phyloP scores from a whole-genome alignment of 1,284 basidiomycete species.

The Meira nashicola region DNA sequence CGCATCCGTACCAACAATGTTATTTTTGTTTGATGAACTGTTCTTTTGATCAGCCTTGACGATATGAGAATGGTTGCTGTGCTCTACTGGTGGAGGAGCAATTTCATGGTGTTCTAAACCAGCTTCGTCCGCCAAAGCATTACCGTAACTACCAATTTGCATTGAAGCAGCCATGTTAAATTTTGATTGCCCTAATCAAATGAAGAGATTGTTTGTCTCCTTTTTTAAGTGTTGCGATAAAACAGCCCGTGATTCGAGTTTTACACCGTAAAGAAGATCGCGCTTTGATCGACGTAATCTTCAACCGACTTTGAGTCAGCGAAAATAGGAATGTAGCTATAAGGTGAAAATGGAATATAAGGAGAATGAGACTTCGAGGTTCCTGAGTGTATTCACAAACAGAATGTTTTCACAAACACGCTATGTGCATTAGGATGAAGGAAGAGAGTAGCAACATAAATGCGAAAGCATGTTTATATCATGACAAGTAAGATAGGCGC shows the following conservation, averaged over 20 bases:
- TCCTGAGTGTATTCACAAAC: not conserved
- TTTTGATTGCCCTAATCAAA: too few species aligned
- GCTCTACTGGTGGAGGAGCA: not conserved
- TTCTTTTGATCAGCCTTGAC: not conserved
- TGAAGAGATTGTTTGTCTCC: too few species aligned
- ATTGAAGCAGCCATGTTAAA: too few species aligned
- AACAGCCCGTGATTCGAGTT: not conserved
- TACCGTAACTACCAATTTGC: conserved; percentile 3
- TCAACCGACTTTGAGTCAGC: too few species aligned
- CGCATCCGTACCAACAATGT: not conserved
- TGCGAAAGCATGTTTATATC: not conserved
- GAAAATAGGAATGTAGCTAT: too few species aligned
- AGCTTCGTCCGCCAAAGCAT: conserved; percentile 6
- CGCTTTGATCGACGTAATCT: too few species aligned
- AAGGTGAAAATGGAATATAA: too few species aligned
- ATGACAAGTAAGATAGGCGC: not conserved
- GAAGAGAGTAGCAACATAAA: not conserved
- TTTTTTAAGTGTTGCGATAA: too few species aligned
- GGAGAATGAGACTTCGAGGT: too few species aligned
- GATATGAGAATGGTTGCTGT: not conserved
- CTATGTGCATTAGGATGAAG: not conserved
- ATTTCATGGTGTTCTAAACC: conserved; percentile 5
- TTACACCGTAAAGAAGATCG: not conserved
- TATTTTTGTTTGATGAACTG: not conserved
- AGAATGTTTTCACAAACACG: too few species aligned